Evolutionary conservation across 495 filamentous ascomycete genomes (phyloP).

Genomic region (Lophiotrema nucula): DNA sequence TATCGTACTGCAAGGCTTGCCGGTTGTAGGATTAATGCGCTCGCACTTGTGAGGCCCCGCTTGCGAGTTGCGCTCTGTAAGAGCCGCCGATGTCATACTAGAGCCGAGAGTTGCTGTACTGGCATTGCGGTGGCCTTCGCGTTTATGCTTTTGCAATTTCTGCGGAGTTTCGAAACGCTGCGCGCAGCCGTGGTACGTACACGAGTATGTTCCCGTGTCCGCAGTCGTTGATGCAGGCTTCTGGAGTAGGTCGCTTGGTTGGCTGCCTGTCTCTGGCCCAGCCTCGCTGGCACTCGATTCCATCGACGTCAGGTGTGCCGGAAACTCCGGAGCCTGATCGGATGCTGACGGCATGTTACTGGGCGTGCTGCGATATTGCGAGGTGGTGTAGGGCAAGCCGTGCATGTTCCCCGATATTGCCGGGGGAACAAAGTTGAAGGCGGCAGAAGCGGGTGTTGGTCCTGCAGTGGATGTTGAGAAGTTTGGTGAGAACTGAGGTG

Average conservation of each 20-base stretch:
- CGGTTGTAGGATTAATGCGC: conserved; percentile 90
- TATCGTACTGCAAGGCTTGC: conserved; percentile 91
- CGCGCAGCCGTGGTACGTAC: conserved; percentile 88
- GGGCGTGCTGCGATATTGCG: conserved; percentile 27
- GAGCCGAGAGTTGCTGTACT: conserved; percentile 41
- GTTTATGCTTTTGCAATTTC: conserved; percentile 92
- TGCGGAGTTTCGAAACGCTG: conserved; percentile 82
- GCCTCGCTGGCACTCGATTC: conserved; percentile 63
- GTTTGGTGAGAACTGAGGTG: conserved; percentile 42
- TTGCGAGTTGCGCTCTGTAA: conserved; percentile 67
- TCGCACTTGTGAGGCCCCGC: conserved; percentile 88
- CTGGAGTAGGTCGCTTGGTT: conserved; percentile 23
- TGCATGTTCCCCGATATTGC: conserved; percentile 40
- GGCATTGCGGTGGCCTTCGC: conserved; percentile 73
- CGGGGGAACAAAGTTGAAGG: conserved; percentile 46
- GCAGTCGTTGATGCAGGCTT: conserved; percentile 65
- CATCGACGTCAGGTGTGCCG: conserved; percentile 60
- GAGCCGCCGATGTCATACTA: conserved; percentile 53
- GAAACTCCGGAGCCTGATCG: conserved; percentile 57
- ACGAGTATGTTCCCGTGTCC: conserved; percentile 87
- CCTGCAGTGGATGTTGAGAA: conserved; percentile 40
- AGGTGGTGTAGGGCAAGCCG: conserved; percentile 19
- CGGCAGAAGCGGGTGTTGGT: conserved; percentile 27
- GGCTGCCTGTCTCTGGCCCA: conserved; percentile 35
- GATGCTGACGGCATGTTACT: conserved; percentile 30